Evolutionary conservation across 1,139 yeast species (phyloP), one percentile per base, ranked within the genome.

Genomic region (Yamadazyma songkhlaensis): DNA sequence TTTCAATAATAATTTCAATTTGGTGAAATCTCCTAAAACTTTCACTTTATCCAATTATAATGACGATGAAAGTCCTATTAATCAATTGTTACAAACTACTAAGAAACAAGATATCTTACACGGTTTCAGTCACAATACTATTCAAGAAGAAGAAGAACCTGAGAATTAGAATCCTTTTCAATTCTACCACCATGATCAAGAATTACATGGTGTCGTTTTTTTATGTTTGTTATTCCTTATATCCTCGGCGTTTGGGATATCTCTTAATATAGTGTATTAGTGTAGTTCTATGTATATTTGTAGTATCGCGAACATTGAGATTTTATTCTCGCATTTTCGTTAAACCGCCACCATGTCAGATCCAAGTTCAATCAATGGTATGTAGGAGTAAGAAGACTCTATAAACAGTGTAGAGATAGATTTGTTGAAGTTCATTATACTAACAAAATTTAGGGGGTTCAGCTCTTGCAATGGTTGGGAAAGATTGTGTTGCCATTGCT

Each of bases 401-500:
- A 17, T 4, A 6, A 6, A 6, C 6, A 17, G n/a, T n/a, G n/a
- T n/a, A n/a, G n/a, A n/a, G n/a, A n/a, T n/a, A n/a, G n/a, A n/a
- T n/a, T n/a, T n/a, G n/a, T n/a, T n/a, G n/a, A n/a, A n/a, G n/a
- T n/a, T n/a, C n/a, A n/a, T n/a, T n/a, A n/a, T 20, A 34, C 36
- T 34, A 34, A 34, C 36, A 17, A 4, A 20, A 20, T 96, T 12
- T 35, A 44, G 50, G 52, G 64, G 98, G 99, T 64, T 77, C 96
- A 43, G 96, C 96, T 43, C 95, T 94, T 29, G 98, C 98, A 49
- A 94, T 94, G 99, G 84, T 84, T 20, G 99, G 99, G 51, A 90
- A 94, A 59, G 97, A 89, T 53, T 94, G 99, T 68, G 89, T 94
- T 43, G 98, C 98, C 33, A 90, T 94, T 54, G 99, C 97, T 11